Conservation (phyloP, 345 rosid genomes). For the Litchi chinensis region DNA sequence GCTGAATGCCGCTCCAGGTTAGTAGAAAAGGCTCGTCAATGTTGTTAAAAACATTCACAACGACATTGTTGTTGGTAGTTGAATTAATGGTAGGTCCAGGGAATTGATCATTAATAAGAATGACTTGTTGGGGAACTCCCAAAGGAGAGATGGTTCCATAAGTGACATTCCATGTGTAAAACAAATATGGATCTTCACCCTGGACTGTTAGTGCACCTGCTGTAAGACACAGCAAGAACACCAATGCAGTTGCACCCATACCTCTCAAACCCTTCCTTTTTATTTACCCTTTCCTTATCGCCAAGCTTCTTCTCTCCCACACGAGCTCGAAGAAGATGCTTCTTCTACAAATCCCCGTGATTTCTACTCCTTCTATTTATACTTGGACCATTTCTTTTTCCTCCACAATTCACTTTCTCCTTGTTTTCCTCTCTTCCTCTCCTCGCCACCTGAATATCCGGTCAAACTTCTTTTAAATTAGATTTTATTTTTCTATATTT, state of each 20-base stretch:
- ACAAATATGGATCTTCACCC: conserved; percentile 68
- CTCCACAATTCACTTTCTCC: not conserved
- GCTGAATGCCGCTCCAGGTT: conserved; percentile 81
- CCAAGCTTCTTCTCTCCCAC: not conserved
- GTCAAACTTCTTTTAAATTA: too few relatives aligned
- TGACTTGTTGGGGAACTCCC: conserved; percentile 66
- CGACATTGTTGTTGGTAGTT: conserved; percentile 68
- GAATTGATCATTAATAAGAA: conserved; percentile 72
- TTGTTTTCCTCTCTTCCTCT: not conserved
- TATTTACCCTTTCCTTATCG: not conserved
- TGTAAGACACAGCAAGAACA: conserved; percentile 40
- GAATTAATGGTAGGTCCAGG: conserved; percentile 83
- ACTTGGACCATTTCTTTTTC: too few relatives aligned
- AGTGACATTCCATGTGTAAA: conserved; percentile 66
- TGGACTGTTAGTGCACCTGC: conserved; percentile 33
- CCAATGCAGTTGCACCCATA: conserved; percentile 42
- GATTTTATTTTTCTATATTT: too few relatives aligned
- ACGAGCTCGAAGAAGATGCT: too few relatives aligned
- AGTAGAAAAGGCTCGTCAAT: conserved; percentile 70
- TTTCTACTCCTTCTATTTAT: too few relatives aligned
- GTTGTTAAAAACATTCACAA: conserved; percentile 70
- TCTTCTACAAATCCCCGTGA: too few relatives aligned
- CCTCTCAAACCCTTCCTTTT: not conserved
- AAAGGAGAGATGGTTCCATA: conserved; percentile 63
- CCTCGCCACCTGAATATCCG: too few relatives aligned